phyloP scores from a whole-genome alignment of 2,329 filamentous ascomycete genomes.

The Didymella glomerata region DNA sequence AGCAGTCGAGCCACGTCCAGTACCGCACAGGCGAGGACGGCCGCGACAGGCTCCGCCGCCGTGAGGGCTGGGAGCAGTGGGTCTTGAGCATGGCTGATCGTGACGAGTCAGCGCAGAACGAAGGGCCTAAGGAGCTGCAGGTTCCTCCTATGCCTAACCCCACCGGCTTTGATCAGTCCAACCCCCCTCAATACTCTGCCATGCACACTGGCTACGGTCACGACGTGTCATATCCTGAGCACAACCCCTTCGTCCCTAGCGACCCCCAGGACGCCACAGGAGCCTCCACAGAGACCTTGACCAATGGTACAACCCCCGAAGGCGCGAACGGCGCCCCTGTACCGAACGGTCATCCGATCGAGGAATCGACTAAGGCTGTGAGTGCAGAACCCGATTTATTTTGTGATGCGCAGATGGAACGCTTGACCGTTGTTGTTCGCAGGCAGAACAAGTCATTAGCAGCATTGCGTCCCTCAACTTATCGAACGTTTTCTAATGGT shows the following conservation, averaged over 20 bases:
- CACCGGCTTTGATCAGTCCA: conserved; percentile 45
- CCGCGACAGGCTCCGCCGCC: conserved; percentile 77
- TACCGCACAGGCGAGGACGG: conserved; percentile 78
- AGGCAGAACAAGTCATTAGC: conserved; percentile 48
- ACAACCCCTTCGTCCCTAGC: conserved; percentile 42
- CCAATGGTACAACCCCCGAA: conserved; percentile 35
- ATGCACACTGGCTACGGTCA: conserved; percentile 36
- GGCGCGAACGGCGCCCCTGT: conserved; percentile 32
- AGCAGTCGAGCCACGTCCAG: conserved; percentile 76
- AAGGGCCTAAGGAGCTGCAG: conserved; percentile 66
- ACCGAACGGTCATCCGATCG: conserved; percentile 39
- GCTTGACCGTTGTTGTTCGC: conserved; percentile 63
- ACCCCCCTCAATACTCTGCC: conserved; percentile 40
- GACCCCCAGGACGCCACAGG: conserved; percentile 26
- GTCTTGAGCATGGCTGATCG: conserved; percentile 76
- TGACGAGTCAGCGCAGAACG: conserved; percentile 75
- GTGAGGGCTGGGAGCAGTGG: conserved; percentile 81
- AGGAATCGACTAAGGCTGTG: conserved; percentile 44
- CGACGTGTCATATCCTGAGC: conserved; percentile 37
- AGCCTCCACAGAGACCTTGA: conserved; percentile 24
- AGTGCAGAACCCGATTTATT: conserved; percentile 57
- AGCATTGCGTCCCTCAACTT: conserved; percentile 41
- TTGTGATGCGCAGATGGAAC: conserved; percentile 61
- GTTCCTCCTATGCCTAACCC: conserved; percentile 52
- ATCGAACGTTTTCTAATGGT: conserved; percentile 64